Conservation (phyloP, 306 rosid genomes). For the Trifolium subterraneum region DNA sequence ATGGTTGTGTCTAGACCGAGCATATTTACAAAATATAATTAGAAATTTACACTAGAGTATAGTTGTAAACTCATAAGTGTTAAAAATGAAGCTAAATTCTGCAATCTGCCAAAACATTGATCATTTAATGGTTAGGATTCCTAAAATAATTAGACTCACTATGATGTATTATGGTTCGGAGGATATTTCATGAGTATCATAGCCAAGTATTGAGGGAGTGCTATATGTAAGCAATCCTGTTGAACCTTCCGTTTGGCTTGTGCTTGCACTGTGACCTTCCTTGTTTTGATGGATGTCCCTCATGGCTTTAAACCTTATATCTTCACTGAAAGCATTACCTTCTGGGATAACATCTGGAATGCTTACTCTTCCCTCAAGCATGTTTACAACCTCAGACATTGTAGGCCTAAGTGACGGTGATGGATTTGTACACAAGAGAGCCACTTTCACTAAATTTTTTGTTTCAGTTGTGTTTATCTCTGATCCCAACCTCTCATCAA, state of each 20-base stretch:
- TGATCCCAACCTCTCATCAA: slow-evolving; percentile 60
- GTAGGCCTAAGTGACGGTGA: slow-evolving; percentile 60
- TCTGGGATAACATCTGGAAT: slow-evolving; percentile 50
- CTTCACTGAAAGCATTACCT: slow-evolving; percentile 42
- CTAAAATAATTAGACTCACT: slow-evolving; percentile 2
- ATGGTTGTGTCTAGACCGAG: too few relatives aligned
- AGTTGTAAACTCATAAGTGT: slow-evolving; percentile 5
- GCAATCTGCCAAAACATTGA: neutral
- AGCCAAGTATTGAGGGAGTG: slow-evolving; percentile 37
- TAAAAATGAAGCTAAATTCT: slow-evolving; percentile 12
- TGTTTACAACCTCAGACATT: slow-evolving; percentile 70
- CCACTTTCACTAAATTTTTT: slow-evolving; percentile 54
- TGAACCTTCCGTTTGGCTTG: slow-evolving; percentile 39
- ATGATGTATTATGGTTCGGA: slow-evolving; percentile 19
- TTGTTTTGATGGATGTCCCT: slow-evolving; percentile 45
- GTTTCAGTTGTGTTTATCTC: slow-evolving; percentile 56
- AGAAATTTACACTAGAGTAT: neutral
- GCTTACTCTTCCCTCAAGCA: slow-evolving; percentile 60
- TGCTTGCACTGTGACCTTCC: slow-evolving; percentile 42
- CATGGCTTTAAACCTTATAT: slow-evolving; percentile 49
- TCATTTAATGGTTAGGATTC: neutral
- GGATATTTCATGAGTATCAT: slow-evolving; percentile 26
- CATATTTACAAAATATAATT: neutral
- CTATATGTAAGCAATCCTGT: slow-evolving; percentile 13
- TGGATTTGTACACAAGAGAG: slow-evolving; percentile 58